phyloP scores from a whole-genome alignment of 164 flowering plant species.

The Sextonia rubra region DNA sequence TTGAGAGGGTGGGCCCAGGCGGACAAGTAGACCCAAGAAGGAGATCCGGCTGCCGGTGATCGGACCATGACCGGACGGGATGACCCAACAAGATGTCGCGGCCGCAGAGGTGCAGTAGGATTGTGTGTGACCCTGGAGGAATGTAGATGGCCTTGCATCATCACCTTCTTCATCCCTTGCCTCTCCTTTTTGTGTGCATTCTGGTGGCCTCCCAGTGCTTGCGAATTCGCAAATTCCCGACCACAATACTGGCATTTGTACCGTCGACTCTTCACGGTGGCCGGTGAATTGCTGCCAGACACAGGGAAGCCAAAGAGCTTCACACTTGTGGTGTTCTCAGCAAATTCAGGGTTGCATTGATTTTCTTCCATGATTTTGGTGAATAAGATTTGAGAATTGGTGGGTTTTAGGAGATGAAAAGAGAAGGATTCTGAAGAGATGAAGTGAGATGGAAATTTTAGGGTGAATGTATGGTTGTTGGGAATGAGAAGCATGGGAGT shows the following conservation, averaged over 20 bases:
- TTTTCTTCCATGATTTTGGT: constrained; percentile 36
- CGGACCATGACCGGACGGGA: constrained; percentile 22
- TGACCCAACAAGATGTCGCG: not conserved
- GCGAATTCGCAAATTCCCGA: constrained; percentile 89
- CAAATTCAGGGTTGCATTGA: constrained; percentile 25
- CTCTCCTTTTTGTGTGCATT: constrained; percentile 96
- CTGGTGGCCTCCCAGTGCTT: constrained; percentile 97
- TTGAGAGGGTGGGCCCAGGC: constrained; percentile 47
- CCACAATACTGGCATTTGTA: constrained; percentile 95
- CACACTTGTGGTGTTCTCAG: constrained; percentile 22
- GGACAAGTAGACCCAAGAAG: constrained; percentile 53
- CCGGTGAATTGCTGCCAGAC: constrained; percentile 23
- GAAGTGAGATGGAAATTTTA: not conserved
- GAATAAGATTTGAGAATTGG: not conserved
- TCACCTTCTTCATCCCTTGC: constrained; percentile 81
- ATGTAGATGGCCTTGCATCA: constrained; percentile 57
- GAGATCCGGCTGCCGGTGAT: constrained; percentile 21
- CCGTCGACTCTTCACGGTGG: constrained; percentile 47
- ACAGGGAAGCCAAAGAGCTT: constrained; percentile 86
- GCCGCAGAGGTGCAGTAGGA: constrained; percentile 53
- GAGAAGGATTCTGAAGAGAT: not conserved
- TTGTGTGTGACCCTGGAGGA: constrained; percentile 44
- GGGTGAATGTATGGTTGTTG: constrained; percentile 1
- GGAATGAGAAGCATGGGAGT: too few relatives aligned
- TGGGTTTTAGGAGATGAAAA: not conserved